Base-by-base conservation (phyloP, 176 grass and related monocot genomes). In the Tillandsia leiboldiana region DNA sequence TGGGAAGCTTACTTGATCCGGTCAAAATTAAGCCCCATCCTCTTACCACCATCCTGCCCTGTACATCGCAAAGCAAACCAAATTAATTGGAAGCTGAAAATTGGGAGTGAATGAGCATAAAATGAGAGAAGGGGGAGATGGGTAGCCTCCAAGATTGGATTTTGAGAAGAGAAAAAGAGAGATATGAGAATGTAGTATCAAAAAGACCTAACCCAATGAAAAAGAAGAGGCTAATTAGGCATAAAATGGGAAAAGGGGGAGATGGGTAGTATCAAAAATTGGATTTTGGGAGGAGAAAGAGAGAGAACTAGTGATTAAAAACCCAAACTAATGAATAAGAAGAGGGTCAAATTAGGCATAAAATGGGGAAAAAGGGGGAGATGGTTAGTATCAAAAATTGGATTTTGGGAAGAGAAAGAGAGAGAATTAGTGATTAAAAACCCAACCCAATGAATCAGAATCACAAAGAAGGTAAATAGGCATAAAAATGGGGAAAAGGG, bases 11-110 rank as follows among this genome's bases (percentile, higher is more conserved):
- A 90, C 93, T 97, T 97, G 79, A 92, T 81, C 29, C 86, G 57
- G 61, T 97, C 89, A 62, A 97, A 92, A 67, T 90, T 97, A 59
- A 92, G 70, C 11, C 89, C 93, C 86, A 92, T 92, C 53, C 81
- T 85, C 83, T 92, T 92, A 65, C 81, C 86, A 59, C 93, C 89
- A 77, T 97, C 93, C 59, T 92, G 47, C 15, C 91, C 87, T 95
- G 83, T 24, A 74, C 12, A 65, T 14, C 18, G 1, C 7, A 27
- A 67, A 49, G 57, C 11, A 65, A 47, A 48, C 62, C 53, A 56
- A 13, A 67, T 42, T 42, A 42, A 42, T 7, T 42, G 33, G 33
- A 42, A 42, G 33, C 33, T 42, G 33, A 7, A 42, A 42, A 33
- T 5, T 33, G 29, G 29, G 29, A 33, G 29, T 33, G 3, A 33